A percentile compares a stretch with the other conserved stretches of the same genome.
Evolutionary conservation across 345 rosid species (phyloP).

Genomic region (Kernera saxatilis): DNA sequence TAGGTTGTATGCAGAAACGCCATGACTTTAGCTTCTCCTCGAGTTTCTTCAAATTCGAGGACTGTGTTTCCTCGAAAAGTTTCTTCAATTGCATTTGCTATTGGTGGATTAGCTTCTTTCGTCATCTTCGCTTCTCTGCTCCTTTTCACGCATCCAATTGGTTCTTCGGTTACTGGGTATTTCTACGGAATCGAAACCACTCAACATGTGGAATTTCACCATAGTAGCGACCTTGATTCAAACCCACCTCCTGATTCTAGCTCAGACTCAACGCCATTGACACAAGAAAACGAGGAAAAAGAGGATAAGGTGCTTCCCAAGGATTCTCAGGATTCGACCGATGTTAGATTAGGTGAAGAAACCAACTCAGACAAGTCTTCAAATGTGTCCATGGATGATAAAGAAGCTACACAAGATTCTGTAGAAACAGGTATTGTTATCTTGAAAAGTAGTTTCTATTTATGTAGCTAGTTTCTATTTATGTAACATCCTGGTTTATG

Average conservation of each 20-base stretch:
- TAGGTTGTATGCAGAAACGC: conserved; percentile 1
- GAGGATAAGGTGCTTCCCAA: conserved; percentile 13
- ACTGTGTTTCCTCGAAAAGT: conserved; percentile 50
- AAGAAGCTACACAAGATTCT: conserved; percentile 29
- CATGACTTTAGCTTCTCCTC: conserved; percentile 56
- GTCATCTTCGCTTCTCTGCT: conserved; percentile 62
- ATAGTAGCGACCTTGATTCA: conserved; percentile 7
- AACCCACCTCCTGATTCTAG: conserved; percentile 26
- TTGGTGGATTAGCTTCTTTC: conserved; percentile 63
- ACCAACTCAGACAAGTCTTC: conserved; percentile 22
- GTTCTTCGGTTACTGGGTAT: conserved; percentile 50
- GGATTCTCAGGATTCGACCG: not conserved
- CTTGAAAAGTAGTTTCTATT: not conserved
- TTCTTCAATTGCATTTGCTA: conserved; percentile 47
- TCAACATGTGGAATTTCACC: conserved; percentile 26
- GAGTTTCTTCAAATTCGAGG: conserved; percentile 32
- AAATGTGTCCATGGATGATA: conserved; percentile 13
- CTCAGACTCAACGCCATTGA: not conserved
- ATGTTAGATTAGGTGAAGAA: conserved; percentile 25
- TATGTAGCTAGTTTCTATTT: not conserved
- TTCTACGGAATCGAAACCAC: conserved; percentile 47
- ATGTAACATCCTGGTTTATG: not conserved
- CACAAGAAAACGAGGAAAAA: conserved; percentile 23
- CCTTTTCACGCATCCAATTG: conserved; percentile 52
- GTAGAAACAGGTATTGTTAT: conserved; percentile 44